phyloP scores from a whole-genome alignment of 306 rosid species.

The Cucurbita moschata region DNA sequence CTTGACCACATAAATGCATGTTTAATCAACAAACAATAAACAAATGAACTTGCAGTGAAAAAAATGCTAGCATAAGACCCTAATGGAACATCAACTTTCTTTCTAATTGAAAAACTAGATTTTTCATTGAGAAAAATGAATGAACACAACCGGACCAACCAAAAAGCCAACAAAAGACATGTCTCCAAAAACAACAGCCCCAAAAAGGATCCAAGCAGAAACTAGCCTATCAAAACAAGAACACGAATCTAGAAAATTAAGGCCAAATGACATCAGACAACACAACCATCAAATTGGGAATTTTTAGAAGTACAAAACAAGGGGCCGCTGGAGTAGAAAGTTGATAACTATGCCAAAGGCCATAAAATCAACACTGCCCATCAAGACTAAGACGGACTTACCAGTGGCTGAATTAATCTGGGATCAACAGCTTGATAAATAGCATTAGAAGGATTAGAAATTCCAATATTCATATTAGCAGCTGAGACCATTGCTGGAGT shows the following conservation, averaged over 20 bases:
- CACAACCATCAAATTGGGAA: background rate
- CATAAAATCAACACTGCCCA: background rate
- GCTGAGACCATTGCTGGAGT: constrained; percentile 43
- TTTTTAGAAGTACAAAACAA: background rate
- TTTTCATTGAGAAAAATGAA: background rate
- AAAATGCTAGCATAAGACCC: background rate
- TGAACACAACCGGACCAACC: background rate
- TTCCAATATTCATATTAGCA: constrained; percentile 53
- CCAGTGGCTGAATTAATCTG: constrained; percentile 56
- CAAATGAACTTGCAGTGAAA: background rate
- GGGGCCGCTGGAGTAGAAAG: background rate
- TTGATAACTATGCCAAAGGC: background rate
- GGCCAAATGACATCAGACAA: background rate
- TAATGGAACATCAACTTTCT: background rate
- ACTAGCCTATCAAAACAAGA: background rate
- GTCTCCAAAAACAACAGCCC: background rate
- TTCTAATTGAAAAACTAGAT: background rate
- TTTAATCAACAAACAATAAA: background rate
- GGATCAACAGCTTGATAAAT: constrained; percentile 65
- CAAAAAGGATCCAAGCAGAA: background rate
- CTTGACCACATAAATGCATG: background rate
- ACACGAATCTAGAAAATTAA: background rate
- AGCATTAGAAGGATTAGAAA: constrained; percentile 47
- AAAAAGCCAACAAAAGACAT: background rate
- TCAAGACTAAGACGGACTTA: constrained; percentile 19